Percentiles rank a stretch among this genome's conserved stretches.
Evolutionary conservation across 1,284 basidiomycete genomes (phyloP).

Genomic region (Gastroboletus turbinatus): DNA sequence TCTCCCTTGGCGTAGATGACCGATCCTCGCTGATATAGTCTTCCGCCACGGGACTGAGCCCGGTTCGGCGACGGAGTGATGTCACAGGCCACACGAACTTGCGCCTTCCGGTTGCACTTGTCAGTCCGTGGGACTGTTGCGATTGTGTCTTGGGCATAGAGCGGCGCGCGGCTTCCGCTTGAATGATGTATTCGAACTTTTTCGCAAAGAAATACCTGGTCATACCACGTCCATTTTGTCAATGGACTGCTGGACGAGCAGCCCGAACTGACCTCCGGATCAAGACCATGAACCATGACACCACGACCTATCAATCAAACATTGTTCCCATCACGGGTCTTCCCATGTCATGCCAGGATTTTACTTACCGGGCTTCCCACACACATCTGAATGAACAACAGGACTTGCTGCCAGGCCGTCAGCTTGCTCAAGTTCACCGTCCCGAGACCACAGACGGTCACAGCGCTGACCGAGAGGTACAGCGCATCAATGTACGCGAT

Average conservation of each 20-base stretch:
- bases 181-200: constrained; percentile 70
- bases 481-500: constrained; percentile 74
- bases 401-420: constrained; percentile 74
- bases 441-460: constrained; percentile 77
- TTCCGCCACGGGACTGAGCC: constrained; percentile 24
- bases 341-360: not conserved
- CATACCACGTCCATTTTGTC: not conserved
- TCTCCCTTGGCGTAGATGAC: constrained; percentile 18
- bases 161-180: constrained; percentile 43
- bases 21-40: constrained; percentile 22
- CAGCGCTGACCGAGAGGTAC: constrained; percentile 74
- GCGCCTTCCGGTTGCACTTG: constrained; percentile 22
- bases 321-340: not conserved
- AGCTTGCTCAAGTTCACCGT: constrained; percentile 73
- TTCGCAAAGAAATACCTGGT: constrained; percentile 72
- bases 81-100: constrained; percentile 35
- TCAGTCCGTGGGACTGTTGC: constrained; percentile 8
- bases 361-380: constrained; percentile 66
- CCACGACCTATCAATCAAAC: constrained; percentile 51
- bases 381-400: constrained; percentile 74
- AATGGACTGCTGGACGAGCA: constrained; percentile 1
- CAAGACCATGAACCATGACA: constrained; percentile 74
- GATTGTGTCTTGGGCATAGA: constrained; percentile 13
- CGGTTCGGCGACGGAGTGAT: constrained; percentile 31
- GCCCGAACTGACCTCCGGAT: constrained; percentile 52